Conservation (phyloP, 352 stramenopile genomes). For the Globisporangium parvum region DNA sequence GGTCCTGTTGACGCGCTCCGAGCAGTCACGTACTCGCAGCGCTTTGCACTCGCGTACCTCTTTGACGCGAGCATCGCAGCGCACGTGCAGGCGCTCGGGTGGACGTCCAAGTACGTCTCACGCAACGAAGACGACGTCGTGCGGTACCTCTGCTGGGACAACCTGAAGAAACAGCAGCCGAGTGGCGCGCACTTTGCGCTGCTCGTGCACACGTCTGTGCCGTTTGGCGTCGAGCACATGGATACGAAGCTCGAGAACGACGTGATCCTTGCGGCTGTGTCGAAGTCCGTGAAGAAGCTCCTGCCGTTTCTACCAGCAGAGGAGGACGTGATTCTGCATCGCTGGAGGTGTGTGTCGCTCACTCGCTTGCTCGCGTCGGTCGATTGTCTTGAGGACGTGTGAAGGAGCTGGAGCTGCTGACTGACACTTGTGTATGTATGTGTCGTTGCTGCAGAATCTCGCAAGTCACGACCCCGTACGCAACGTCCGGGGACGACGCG, state of each 20-base stretch:
- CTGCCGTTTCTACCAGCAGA: conserved; percentile 47
- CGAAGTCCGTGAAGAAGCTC: conserved; percentile 39
- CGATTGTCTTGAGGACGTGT: not conserved
- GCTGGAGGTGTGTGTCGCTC: conserved; percentile 43
- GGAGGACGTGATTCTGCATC: conserved; percentile 45
- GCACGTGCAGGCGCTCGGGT: conserved; percentile 36
- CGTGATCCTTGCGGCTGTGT: conserved; percentile 45
- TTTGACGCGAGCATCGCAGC: conserved; percentile 39
- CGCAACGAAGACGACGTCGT: conserved; percentile 51
- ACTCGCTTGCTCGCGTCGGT: not conserved
- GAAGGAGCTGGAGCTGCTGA: not conserved
- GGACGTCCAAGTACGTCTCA: conserved; percentile 60
- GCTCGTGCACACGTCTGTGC: conserved; percentile 63
- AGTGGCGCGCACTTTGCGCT: conserved; percentile 21
- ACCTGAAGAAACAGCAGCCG: conserved; percentile 44
- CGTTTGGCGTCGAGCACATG: conserved; percentile 54
- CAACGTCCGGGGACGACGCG: conserved; percentile 14
- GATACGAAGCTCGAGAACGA: conserved; percentile 44
- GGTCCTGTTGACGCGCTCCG: conserved; percentile 31
- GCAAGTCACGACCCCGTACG: conserved; percentile 46
- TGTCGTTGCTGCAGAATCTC: conserved; percentile 37
- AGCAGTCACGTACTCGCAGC: conserved; percentile 54
- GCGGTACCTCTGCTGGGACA: conserved; percentile 76
- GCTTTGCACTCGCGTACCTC: conserved; percentile 58
- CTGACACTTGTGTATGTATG: not conserved